phyloP scores from a whole-genome alignment of 2,329 filamentous ascomycete species.

The Bipolaris gigantea region DNA sequence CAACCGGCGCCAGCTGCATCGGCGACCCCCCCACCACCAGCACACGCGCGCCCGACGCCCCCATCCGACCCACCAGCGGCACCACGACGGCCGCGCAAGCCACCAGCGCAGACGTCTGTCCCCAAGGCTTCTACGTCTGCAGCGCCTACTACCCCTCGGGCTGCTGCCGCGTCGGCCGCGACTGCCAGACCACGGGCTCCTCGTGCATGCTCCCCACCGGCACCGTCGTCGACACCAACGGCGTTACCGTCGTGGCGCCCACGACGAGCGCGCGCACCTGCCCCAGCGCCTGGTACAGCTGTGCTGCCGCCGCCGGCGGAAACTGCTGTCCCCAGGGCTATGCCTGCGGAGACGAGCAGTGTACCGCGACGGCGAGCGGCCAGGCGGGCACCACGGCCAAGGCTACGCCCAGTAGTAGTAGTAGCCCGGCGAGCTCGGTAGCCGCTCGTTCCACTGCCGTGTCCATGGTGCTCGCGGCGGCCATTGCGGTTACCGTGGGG shows the following conservation, averaged over 20 bases:
- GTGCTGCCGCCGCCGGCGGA: constrained; percentile 65
- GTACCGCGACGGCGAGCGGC: constrained; percentile 39
- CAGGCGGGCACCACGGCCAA: constrained; percentile 39
- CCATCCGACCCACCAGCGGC: constrained; percentile 49
- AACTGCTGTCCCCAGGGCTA: constrained; percentile 77
- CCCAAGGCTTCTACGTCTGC: constrained; percentile 90
- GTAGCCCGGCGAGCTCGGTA: constrained; percentile 29
- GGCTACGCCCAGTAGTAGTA: constrained; percentile 39
- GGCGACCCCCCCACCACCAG: constrained; percentile 35
- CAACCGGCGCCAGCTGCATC: constrained; percentile 45
- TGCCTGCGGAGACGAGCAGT: constrained; percentile 41
- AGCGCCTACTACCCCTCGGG: constrained; percentile 77
- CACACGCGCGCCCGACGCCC: constrained; percentile 44
- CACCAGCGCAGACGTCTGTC: constrained; percentile 69
- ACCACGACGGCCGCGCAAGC: constrained; percentile 59
- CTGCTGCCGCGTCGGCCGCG: constrained; percentile 84
- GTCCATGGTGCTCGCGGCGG: constrained; percentile 32
- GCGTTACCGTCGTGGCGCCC: constrained; percentile 70
- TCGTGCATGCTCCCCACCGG: constrained; percentile 67
- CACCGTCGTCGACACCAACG: constrained; percentile 65
- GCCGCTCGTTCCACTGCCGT: constrained; percentile 35
- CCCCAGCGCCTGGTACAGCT: constrained; percentile 78
- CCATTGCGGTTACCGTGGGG: constrained; percentile 45
- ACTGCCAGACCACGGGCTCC: constrained; percentile 70
- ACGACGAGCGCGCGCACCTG: constrained; percentile 58